phyloP scores from a whole-genome alignment of 345 rosid species.

The Eucalyptus microcorys region DNA sequence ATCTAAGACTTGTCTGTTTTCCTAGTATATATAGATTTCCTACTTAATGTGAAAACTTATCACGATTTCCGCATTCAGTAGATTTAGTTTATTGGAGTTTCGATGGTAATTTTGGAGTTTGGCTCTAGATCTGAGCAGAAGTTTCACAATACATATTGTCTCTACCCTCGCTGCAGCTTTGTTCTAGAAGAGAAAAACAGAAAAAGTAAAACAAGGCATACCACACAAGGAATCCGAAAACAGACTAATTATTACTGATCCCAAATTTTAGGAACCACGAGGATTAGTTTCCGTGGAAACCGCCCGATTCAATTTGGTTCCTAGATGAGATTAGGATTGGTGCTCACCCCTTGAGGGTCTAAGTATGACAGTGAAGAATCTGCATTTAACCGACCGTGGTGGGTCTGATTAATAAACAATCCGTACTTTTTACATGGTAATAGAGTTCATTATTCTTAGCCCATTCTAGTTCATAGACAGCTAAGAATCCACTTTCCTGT shows the following conservation, averaged over 20 bases:
- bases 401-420: background rate
- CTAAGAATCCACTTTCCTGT: background rate
- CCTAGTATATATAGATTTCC: background rate
- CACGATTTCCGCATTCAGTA: background rate
- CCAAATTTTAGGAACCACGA: background rate
- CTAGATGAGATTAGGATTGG: background rate
- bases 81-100: background rate
- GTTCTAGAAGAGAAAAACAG: background rate
- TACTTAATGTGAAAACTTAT: background rate
- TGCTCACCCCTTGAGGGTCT: too few relatives aligned
- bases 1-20: background rate
- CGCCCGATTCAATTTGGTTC: background rate
- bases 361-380: too few relatives aligned
- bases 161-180: background rate
- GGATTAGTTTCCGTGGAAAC: background rate
- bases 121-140: background rate
- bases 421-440: background rate
- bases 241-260: too few relatives aligned
- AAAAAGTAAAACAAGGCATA: background rate
- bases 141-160: background rate
- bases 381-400: background rate
- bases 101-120: background rate
- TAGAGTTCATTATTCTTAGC: background rate
- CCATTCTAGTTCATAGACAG: background rate
- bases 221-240: background rate